These are phyloP conservation scores for Calamus simplicifolius DNA, from an alignment of 176 grass and related monocot species.

Conservation along the genomic window DNA sequence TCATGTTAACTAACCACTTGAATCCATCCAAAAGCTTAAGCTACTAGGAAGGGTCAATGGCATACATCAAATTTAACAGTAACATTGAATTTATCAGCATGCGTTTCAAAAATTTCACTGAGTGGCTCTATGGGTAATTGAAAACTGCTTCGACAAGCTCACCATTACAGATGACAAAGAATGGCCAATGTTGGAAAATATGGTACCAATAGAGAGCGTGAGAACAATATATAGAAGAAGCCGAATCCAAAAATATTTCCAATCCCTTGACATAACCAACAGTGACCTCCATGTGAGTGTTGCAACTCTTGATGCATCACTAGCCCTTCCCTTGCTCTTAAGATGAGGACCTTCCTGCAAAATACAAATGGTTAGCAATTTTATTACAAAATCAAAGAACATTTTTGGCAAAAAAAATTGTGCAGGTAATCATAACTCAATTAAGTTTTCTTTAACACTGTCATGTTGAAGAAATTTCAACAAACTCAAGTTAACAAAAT, in stretches of 20 bases:
- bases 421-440: no score
- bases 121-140: neutral
- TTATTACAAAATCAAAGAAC: neutral
- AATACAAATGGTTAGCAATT: conserved; percentile 5
- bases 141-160: conserved; percentile 7
- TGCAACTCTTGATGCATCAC: conserved; percentile 45
- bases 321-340: conserved; percentile 69
- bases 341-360: conserved; percentile 75
- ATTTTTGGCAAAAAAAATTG: no score
- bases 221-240: conserved; percentile 68
- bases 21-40: no score
- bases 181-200: conserved; percentile 75
- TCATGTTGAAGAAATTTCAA: no score
- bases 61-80: no score
- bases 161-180: conserved; percentile 91
- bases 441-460: no score
- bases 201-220: conserved; percentile 55
- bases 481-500: no score
- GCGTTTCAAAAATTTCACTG: no score
- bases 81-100: no score
- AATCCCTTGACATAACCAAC: conserved; percentile 89
- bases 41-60: no score
- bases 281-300: conserved; percentile 86
- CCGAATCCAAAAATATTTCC: conserved; percentile 91
- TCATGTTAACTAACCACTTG: no score